These are phyloP conservation scores for Termitomyces eurrhizus DNA, from an alignment of 768 basidiomycete genomes.

Conservation along the genomic window DNA sequence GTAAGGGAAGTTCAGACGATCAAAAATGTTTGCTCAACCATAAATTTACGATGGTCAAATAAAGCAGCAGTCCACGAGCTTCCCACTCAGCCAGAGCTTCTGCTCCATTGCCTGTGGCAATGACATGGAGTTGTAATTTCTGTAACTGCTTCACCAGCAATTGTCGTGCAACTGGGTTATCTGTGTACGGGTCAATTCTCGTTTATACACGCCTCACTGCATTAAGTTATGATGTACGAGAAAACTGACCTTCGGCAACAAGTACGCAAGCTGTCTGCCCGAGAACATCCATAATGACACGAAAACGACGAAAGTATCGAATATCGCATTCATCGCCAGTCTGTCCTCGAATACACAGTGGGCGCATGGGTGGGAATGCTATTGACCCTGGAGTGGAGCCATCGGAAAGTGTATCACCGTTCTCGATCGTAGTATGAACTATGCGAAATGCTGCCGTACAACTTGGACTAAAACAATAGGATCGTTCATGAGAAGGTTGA, in stretches of 20 bases:
- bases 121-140: conserved; percentile 54
- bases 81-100: background rate
- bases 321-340: background rate
- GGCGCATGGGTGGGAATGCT: background rate
- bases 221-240: no score
- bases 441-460: no score
- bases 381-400: background rate
- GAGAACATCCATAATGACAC: conserved; percentile 2
- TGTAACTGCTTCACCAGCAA: conserved; percentile 60
- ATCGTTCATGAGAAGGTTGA: no score
- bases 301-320: conserved; percentile 3
- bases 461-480: no score
- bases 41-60: conserved; percentile 55
- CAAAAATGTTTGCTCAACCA: background rate
- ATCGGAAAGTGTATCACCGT: background rate
- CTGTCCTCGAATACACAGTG: background rate
- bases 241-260: conserved; percentile 3
- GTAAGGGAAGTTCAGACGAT: background rate
- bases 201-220: background rate
- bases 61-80: background rate
- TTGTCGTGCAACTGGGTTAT: conserved; percentile 34
- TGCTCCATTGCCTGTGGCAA: conserved; percentile 44
- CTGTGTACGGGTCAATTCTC: conserved; percentile 25
- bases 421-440: no score
- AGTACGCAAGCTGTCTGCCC: background rate